phyloP scores from a whole-genome alignment of 2,329 filamentous ascomycete genomes.

The Ophiosphaerella narmari region DNA sequence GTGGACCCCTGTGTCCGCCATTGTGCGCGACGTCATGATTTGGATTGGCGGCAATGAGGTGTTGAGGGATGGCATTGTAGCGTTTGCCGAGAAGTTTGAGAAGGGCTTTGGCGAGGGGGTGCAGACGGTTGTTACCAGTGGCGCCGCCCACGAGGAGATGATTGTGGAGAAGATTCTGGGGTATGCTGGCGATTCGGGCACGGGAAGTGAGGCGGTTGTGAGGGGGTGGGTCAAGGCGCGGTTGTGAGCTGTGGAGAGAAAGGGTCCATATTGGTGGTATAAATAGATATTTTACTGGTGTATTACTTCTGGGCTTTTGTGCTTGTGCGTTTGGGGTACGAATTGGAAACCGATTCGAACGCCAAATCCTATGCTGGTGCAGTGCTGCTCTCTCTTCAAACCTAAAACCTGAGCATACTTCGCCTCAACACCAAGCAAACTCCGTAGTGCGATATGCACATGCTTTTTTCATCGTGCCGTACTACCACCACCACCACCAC shows the following conservation, averaged over 20 bases:
- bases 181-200: constrained; percentile 44
- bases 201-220: constrained; percentile 42
- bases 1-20: constrained; percentile 56
- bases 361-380: too few relatives aligned
- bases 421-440: too few relatives aligned
- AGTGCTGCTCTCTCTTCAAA: too few relatives aligned
- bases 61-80: constrained; percentile 60
- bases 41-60: constrained; percentile 62
- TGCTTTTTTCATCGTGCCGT: too few relatives aligned
- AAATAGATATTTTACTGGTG: too few relatives aligned
- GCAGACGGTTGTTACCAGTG: constrained; percentile 43
- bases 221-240: constrained; percentile 47
- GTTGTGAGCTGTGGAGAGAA: constrained; percentile 22
- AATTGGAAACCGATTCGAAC: too few relatives aligned
- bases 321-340: too few relatives aligned
- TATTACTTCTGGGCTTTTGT: too few relatives aligned
- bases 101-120: constrained; percentile 44
- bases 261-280: too few relatives aligned
- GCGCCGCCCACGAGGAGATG: constrained; percentile 50
- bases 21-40: constrained; percentile 56
- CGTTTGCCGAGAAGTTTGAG: constrained; percentile 55
- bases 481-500: too few relatives aligned
- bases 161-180: constrained; percentile 48
- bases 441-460: too few relatives aligned
- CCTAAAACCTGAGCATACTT: too few relatives aligned